A percentile compares a stretch with the other conserved stretches of the same genome.
phyloP scores from a whole-genome alignment of 305 asterid species.

The Petunia hybrid region DNA sequence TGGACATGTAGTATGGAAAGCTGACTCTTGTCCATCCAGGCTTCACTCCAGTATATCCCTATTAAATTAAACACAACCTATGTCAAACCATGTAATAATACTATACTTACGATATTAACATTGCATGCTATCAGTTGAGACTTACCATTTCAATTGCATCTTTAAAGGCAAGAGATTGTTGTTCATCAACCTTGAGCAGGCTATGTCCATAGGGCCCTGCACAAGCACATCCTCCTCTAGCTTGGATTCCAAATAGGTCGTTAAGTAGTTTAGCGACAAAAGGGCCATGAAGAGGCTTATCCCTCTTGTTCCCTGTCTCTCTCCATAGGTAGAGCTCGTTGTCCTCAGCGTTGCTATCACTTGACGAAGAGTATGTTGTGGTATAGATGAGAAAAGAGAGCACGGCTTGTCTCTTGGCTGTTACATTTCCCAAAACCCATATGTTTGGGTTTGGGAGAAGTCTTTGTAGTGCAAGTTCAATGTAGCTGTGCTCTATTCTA shows the following conservation, averaged over 20 bases:
- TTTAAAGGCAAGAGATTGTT: constrained; percentile 48
- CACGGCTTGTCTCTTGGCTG: constrained; percentile 53
- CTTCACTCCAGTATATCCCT: constrained; percentile 70
- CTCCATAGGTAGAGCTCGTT: constrained; percentile 36
- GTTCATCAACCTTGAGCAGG: constrained; percentile 51
- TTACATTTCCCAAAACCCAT: constrained; percentile 54
- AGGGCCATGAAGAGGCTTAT: constrained; percentile 64
- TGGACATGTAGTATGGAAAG: constrained; percentile 73
- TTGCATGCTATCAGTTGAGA: neutral
- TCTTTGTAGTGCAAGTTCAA: constrained; percentile 49
- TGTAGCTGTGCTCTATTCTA: constrained; percentile 48
- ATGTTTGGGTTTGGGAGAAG: constrained; percentile 50
- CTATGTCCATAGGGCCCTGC: constrained; percentile 75
- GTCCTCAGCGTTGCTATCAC: neutral
- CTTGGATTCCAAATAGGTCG: constrained; percentile 72
- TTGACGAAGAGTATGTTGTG: constrained; percentile 25
- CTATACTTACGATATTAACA: too few relatives aligned
- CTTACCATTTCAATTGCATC: constrained; percentile 57
- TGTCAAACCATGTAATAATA: too few relatives aligned
- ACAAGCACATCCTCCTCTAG: constrained; percentile 82
- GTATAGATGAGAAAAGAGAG: constrained; percentile 57
- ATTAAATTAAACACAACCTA: neutral
- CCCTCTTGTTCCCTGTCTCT: constrained; percentile 34
- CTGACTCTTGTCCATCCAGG: constrained; percentile 84
- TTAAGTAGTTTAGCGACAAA: constrained; percentile 70